Conservation (phyloP, 148 eudicot species). For the Suaeda aralocaspica region DNA sequence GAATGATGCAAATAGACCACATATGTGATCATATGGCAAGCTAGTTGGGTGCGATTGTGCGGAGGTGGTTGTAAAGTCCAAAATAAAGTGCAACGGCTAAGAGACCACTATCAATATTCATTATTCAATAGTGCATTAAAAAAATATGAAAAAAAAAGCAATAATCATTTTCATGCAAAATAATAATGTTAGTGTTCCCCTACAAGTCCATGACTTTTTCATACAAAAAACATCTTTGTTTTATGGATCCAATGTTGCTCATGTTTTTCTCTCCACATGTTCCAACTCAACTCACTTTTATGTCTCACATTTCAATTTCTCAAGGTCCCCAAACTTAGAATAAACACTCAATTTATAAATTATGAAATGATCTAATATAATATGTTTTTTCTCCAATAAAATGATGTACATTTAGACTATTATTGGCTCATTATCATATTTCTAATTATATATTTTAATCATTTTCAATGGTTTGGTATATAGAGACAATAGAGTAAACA, state of each 20-base stretch:
- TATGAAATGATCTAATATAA: neutral
- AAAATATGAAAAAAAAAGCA: neutral
- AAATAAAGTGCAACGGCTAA: constrained; percentile 1
- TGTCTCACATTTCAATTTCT: neutral
- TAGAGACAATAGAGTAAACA: neutral
- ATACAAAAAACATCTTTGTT: constrained; percentile 2
- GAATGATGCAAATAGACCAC: no score
- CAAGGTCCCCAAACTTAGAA: neutral
- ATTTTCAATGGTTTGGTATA: neutral
- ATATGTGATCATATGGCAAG: no score
- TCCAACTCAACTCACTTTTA: neutral
- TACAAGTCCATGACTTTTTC: neutral
- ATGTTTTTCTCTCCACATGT: neutral
- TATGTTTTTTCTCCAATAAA: neutral
- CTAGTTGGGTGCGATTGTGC: no score
- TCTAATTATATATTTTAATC: neutral
- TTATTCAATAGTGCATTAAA: neutral
- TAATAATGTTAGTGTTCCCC: neutral
- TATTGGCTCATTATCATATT: neutral
- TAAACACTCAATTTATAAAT: neutral
- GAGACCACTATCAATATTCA: neutral
- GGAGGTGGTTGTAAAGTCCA: constrained; percentile 2
- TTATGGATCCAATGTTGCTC: constrained; percentile 15
- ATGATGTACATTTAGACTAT: neutral
- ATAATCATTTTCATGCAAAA: neutral